phyloP scores from a whole-genome alignment of 2,329 filamentous ascomycete genomes.

The Alternaria sp. region DNA sequence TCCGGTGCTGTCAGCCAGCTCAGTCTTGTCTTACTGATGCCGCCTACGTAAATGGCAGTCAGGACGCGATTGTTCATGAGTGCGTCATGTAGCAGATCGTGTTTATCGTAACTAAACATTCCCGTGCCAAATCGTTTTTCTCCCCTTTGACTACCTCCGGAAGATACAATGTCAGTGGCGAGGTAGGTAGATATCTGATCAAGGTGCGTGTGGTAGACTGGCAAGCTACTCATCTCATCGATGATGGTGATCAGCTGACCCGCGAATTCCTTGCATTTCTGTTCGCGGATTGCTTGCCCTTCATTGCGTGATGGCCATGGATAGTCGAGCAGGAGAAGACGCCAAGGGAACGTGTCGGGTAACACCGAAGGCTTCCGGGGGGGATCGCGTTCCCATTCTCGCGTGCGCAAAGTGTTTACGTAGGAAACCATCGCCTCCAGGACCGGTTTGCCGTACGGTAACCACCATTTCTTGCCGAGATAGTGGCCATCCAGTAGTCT shows the following conservation, averaged over 20 bases:
- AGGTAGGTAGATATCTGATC: slow-evolving; percentile 16
- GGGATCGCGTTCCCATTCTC: slow-evolving; percentile 34
- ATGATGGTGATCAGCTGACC: slow-evolving; percentile 23
- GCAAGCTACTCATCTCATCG: slow-evolving; percentile 22
- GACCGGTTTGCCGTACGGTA: slow-evolving; percentile 19
- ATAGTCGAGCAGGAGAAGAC: slow-evolving; percentile 40
- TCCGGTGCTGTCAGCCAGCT: slow-evolving; percentile 36
- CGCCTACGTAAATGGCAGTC: slow-evolving; percentile 32
- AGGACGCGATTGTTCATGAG: slow-evolving; percentile 25
- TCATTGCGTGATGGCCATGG: slow-evolving; percentile 17
- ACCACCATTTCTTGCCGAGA: slow-evolving; percentile 26
- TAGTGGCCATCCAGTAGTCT: slow-evolving; percentile 1
- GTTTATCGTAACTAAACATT: neutral
- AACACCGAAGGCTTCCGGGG: slow-evolving; percentile 29
- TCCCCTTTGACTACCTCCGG: neutral
- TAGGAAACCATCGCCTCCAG: slow-evolving; percentile 32
- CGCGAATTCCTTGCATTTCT: slow-evolving; percentile 31
- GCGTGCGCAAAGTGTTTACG: slow-evolving; percentile 31
- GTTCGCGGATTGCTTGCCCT: slow-evolving; percentile 10
- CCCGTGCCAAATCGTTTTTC: neutral
- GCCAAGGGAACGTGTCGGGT: slow-evolving; percentile 36
- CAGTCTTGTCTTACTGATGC: slow-evolving; percentile 32
- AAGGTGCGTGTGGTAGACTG: slow-evolving; percentile 31
- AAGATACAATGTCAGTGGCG: neutral
- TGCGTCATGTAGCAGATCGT: slow-evolving; percentile 12